phyloP scores from a whole-genome alignment of 2,329 filamentous ascomycete genomes.

The Colletotrichum liriopes region DNA sequence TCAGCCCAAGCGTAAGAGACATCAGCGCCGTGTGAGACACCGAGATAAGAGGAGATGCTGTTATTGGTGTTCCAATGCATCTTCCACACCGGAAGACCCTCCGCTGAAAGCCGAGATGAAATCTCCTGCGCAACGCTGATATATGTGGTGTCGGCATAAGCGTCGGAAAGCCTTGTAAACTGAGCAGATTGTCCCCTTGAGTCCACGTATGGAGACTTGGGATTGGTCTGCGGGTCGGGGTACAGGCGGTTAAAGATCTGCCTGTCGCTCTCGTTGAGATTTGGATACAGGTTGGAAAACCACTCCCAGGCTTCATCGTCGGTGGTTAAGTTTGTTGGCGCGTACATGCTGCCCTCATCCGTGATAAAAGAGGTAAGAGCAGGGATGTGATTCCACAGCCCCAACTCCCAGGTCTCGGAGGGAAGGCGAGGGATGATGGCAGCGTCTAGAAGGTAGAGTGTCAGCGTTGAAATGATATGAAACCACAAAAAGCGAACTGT shows the following conservation, averaged over 20 bases:
- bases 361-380: constrained; percentile 22
- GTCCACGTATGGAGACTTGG: constrained; percentile 3
- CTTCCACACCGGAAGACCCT: constrained; percentile 53
- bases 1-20: constrained; percentile 24
- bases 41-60: constrained; percentile 50
- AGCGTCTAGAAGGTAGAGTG: neutral
- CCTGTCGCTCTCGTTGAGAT: constrained; percentile 7
- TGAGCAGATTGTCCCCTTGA: constrained; percentile 22
- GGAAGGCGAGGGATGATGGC: constrained; percentile 25
- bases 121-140: constrained; percentile 22
- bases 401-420: constrained; percentile 19
- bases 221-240: constrained; percentile 18
- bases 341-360: constrained; percentile 31
- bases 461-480: neutral
- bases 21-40: constrained; percentile 28
- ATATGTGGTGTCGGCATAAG: constrained; percentile 28
- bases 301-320: constrained; percentile 27
- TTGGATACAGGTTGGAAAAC: constrained; percentile 25
- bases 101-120: constrained; percentile 10
- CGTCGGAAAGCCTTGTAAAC: constrained; percentile 16
- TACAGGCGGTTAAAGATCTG: constrained; percentile 16
- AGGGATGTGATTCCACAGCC: constrained; percentile 19
- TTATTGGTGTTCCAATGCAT: constrained; percentile 57
- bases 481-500: too few species aligned
- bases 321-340: constrained; percentile 28